Evolutionary conservation across 495 filamentous ascomycete species (phyloP), one percentile per base, ranked within the genome.

Genomic region (Trichocladium uniseriatum): DNA sequence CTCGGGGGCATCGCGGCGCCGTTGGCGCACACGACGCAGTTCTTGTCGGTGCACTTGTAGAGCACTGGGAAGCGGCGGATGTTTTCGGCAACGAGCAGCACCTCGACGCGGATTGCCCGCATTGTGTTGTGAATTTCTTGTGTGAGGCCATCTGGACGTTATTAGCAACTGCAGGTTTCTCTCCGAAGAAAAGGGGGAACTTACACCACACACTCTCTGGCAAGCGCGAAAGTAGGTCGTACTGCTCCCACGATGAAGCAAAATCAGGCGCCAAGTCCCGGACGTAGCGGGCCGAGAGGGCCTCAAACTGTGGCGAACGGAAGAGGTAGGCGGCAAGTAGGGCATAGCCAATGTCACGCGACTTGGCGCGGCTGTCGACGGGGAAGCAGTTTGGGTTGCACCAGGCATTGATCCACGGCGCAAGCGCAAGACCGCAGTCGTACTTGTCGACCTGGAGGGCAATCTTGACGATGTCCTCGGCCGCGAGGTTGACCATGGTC

Each of bases 401-500:
- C 45, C 45, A 48, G 11, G 10, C 6, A 3, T 10, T n/a, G 19
- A 49, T 49, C 46, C 46, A 41, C 11, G 38, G 28, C 8, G 6
- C 2, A 13, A 49, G 19, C 14, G 28, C 18, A 2, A 2, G 7
- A 3, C n/a, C 18, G n/a, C 16, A 35, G 29, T 49, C 46, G 31
- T 49, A 49, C 38, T 49, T 49, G 37, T 49, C 38, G 6, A 24
- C 38, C 5, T 41, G 46, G 3, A 49, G 4, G 5, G 46, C 46
- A 6, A 49, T 49, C 5, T 16, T 6, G 5, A 11, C 46, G 18
- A 49, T 49, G 0, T 3, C 38, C 28, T 14, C 3, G 13, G 46
- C 46, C 2, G 27, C 24, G n/a, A 49, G 18, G 14, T 6, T n/a
- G 24, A n/a, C 0, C 19, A 7, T 24, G 19, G 31, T 15, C 2